A percentile compares a stretch with the other conserved stretches of the same genome.
phyloP scores from a whole-genome alignment of 441 rosid species.

The Jatropha multifida region DNA sequence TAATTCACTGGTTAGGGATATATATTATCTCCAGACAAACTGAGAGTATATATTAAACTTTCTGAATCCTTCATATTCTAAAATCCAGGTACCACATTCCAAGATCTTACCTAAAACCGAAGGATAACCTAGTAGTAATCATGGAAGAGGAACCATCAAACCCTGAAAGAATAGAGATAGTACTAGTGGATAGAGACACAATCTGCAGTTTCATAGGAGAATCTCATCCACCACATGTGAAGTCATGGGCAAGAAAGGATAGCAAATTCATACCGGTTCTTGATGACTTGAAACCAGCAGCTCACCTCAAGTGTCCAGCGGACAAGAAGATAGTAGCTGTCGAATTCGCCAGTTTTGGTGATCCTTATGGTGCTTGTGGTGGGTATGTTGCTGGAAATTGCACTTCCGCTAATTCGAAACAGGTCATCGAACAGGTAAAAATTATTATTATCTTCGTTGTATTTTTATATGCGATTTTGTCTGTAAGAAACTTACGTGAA shows the following conservation, averaged over 20 bases:
- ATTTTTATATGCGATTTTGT: too few relatives aligned
- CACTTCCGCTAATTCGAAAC: constrained; percentile 36
- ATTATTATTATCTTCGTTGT: not conserved
- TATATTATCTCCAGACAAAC: too few relatives aligned
- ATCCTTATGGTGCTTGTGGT: constrained; percentile 58
- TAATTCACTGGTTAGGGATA: not conserved
- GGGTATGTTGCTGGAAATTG: constrained; percentile 40
- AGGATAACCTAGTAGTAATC: constrained; percentile 48
- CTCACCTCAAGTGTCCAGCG: constrained; percentile 43
- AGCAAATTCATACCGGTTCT: constrained; percentile 21
- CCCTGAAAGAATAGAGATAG: constrained; percentile 41
- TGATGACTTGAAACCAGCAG: constrained; percentile 33
- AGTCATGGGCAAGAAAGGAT: constrained; percentile 40
- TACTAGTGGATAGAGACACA: constrained; percentile 50
- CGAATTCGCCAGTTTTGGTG: constrained; percentile 63
- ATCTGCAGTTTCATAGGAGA: constrained; percentile 52
- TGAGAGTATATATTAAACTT: too few relatives aligned
- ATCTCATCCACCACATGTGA: constrained; percentile 43
- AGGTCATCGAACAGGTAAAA: constrained; percentile 50
- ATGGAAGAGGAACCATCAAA: constrained; percentile 53
- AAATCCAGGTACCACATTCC: constrained; percentile 66
- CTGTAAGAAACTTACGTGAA: not conserved
- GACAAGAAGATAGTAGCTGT: constrained; percentile 38
- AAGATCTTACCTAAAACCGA: constrained; percentile 51
- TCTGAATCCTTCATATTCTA: not conserved